These are phyloP conservation scores for Clonostachys rhizophaga DNA, from an alignment of 2,329 filamentous ascomycete species.

Conservation along the genomic window DNA sequence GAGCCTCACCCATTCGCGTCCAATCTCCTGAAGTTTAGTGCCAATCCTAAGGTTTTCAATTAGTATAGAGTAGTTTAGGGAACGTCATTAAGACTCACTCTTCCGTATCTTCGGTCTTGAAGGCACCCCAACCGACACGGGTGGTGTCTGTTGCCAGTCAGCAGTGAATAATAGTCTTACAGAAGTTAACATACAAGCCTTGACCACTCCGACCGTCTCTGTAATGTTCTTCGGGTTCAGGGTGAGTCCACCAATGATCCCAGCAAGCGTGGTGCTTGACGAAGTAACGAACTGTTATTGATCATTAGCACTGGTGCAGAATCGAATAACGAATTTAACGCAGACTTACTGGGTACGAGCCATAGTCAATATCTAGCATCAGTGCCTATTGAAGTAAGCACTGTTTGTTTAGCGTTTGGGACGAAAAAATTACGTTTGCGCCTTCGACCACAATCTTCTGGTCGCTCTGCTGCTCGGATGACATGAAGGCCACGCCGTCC, in stretches of 20 bases:
- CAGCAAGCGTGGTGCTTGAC: conserved; percentile 46
- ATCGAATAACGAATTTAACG: conserved; percentile 5
- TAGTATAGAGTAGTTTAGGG: conserved; percentile 9
- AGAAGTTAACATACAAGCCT: conserved; percentile 44
- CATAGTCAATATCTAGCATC: conserved; percentile 62
- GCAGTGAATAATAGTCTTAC: conserved; percentile 7
- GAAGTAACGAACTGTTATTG: conserved; percentile 41
- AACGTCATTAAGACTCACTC: conserved; percentile 19
- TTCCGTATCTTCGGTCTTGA: conserved; percentile 55
- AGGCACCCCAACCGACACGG: conserved; percentile 57
- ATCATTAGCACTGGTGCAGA: conserved; percentile 6
- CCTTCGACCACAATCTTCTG: conserved; percentile 64
- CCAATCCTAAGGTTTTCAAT: conserved; percentile 21
- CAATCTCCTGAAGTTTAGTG: conserved; percentile 38
- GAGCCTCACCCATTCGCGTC: conserved; percentile 28
- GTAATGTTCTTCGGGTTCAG: conserved; percentile 56
- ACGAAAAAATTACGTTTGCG: conserved; percentile 38
- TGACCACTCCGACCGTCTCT: conserved; percentile 60
- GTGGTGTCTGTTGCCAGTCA: conserved; percentile 48
- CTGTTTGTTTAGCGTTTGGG: conserved; percentile 7
- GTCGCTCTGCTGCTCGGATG: conserved; percentile 52
- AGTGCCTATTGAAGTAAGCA: conserved; percentile 43
- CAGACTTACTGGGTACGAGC: conserved; percentile 21
- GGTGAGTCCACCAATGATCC: conserved; percentile 58
- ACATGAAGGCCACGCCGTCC: conserved; percentile 63